Evolutionary conservation across 148 eudicot genomes (phyloP).

Genomic region (Cornus controversa): DNA sequence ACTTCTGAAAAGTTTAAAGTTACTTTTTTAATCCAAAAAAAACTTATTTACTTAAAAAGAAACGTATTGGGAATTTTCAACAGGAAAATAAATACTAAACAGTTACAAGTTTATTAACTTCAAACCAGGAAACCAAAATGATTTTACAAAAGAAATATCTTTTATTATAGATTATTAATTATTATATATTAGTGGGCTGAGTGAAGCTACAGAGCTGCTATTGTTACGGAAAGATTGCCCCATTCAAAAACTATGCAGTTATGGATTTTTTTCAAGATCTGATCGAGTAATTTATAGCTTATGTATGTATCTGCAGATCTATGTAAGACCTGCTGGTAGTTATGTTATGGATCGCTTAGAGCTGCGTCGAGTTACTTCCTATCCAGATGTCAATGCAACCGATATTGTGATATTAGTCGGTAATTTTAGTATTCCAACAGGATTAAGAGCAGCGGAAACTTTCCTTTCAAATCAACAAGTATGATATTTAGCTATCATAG

Average conservation of each 20-base stretch:
- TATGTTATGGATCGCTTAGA: constrained; percentile 93
- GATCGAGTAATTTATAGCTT: constrained; percentile 3
- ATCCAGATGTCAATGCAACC: constrained; percentile 57
- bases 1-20: no score
- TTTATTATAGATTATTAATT: no score
- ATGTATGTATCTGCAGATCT: constrained; percentile 59
- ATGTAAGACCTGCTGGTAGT: constrained; percentile 99
- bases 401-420: constrained; percentile 73
- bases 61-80: no score
- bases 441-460: constrained; percentile 88
- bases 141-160: no score
- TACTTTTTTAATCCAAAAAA: no score
- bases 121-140: no score
- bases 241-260: background rate
- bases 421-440: constrained; percentile 76
- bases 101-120: no score
- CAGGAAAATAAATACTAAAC: no score
- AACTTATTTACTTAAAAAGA: no score
- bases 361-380: constrained; percentile 67
- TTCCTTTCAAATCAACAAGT: constrained; percentile 74
- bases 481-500: constrained; percentile 11
- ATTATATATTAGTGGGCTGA: background rate
- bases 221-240: background rate
- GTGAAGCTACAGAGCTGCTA: no score
- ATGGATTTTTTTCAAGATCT: background rate